Conservation (phyloP, 345 rosid species). For the Eucalyptus cloeziana region DNA sequence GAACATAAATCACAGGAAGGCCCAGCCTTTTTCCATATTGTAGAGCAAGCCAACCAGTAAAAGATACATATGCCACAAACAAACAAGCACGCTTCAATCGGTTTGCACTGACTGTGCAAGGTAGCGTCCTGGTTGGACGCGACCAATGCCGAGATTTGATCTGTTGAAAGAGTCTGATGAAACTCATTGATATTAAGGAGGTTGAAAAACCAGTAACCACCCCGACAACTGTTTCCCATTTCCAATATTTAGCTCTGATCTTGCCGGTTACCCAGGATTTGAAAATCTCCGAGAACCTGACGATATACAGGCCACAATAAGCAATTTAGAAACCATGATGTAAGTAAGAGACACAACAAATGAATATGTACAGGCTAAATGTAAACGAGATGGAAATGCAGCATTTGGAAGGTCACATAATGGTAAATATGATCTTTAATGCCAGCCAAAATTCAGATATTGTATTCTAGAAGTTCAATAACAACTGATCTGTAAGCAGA, state of each 20-base stretch:
- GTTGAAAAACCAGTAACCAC: conserved; percentile 44
- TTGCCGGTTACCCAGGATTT: conserved; percentile 15
- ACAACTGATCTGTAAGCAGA: background rate
- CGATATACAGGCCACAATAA: background rate
- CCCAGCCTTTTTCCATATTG: conserved; percentile 39
- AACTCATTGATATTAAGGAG: conserved; percentile 35
- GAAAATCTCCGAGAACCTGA: conserved; percentile 33
- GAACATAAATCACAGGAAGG: conserved; percentile 16
- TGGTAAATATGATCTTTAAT: background rate
- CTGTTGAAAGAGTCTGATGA: conserved; percentile 17
- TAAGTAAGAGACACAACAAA: background rate
- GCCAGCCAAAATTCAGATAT: background rate
- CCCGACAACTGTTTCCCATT: conserved; percentile 48
- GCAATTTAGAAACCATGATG: background rate
- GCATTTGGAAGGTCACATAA: background rate
- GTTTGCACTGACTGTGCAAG: background rate
- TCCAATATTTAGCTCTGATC: conserved; percentile 24
- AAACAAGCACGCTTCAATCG: conserved; percentile 49
- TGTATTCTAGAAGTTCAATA: background rate
- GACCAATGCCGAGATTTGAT: conserved; percentile 21
- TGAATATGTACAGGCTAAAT: background rate
- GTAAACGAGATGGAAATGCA: background rate
- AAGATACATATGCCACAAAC: conserved; percentile 36
- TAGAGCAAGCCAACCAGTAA: conserved; percentile 47
- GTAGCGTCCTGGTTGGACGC: background rate